Conservation (phyloP, 179 eudicot species). For the Camellia oleifera region DNA sequence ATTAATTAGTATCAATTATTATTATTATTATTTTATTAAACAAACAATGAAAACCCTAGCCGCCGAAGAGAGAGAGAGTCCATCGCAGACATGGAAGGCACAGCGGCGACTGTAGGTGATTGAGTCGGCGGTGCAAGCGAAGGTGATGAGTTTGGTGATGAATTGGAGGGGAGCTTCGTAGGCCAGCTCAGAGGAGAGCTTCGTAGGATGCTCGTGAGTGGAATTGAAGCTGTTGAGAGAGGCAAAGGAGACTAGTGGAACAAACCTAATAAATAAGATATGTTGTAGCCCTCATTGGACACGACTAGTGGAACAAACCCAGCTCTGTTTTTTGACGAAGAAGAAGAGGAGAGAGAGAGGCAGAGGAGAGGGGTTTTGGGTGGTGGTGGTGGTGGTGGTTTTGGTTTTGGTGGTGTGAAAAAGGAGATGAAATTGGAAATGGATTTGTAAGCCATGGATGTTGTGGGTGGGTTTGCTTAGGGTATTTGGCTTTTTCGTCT, state of each 20-base stretch:
- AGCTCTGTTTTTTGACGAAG: slow-evolving; percentile 18
- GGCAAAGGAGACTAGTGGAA: no score
- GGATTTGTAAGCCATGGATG: slow-evolving; percentile 48
- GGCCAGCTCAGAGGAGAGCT: slow-evolving; percentile 29
- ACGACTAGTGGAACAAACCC: slow-evolving; percentile 22
- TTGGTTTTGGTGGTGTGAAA: slow-evolving; percentile 35
- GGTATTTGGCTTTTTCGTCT: neutral
- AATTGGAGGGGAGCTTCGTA: slow-evolving; percentile 26
- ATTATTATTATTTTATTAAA: no score
- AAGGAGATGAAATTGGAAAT: slow-evolving; percentile 51
- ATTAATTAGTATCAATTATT: no score
- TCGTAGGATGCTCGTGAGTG: slow-evolving; percentile 20
- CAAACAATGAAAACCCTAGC: no score
- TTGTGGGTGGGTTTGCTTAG: neutral
- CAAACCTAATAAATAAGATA: neutral
- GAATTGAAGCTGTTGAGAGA: neutral
- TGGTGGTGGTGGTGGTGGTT: slow-evolving; percentile 28
- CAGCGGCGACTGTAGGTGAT: slow-evolving; percentile 26
- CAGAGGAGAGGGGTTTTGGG: slow-evolving; percentile 18
- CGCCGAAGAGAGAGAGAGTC: slow-evolving; percentile 22
- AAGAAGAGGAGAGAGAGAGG: slow-evolving; percentile 3
- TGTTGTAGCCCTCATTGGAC: slow-evolving; percentile 6
- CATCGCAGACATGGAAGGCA: no score
- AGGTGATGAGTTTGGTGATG: slow-evolving; percentile 32
- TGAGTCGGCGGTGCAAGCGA: slow-evolving; percentile 24